Base-by-base conservation (phyloP, 2,329 filamentous ascomycete genomes). In the Intubia oerlemansii region DNA sequence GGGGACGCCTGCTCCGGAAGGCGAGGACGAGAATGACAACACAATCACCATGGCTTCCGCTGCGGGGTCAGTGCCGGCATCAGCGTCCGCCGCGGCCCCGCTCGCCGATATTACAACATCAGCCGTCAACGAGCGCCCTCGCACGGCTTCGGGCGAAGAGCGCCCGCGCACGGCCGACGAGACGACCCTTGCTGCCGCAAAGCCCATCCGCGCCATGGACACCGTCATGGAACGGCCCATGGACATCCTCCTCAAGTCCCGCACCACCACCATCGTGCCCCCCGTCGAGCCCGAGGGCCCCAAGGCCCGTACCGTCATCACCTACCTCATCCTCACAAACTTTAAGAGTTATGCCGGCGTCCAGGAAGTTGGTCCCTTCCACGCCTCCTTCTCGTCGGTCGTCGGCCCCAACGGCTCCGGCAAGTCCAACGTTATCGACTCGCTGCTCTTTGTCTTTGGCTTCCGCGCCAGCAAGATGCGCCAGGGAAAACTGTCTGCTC, bases 401-500 rank as follows among this genome's bases (percentile, higher is more conserved):
- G 88, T 98, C 8, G 90, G 88, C 1, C 88, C 90, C 28, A 98
- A 98, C 47, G 88, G 88, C 35, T 98, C 88, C 8, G 88, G 88
- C 34, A 98, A 98, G 49, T 95, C 88, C 14, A 98, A 98, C 42
- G 90, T 98, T 36, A 98, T 98, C 45, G 88, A 98, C 51, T 93
- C 88, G 3, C 57, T 98, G 17, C 66, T 98, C 1, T 98, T 98
- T 44, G 88, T 98, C n/a, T 98, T 98, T 46, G 88, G 90, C 30
- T 98, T 98, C 56, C 74, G 88, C 34, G 88, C 88, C 24, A 95
- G 85, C 60, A 98, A 98, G 54, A 98, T 98, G 88, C 68, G 88
- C 44, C 88, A 98, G 50, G 88, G 88, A 44, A 98, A 98, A 54
- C 82, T 98, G 27, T 98, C 88, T 1, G 88, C 88, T 4, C 57